phyloP scores from a whole-genome alignment of 768 basidiomycete species.

The Sarcodon sp. region DNA sequence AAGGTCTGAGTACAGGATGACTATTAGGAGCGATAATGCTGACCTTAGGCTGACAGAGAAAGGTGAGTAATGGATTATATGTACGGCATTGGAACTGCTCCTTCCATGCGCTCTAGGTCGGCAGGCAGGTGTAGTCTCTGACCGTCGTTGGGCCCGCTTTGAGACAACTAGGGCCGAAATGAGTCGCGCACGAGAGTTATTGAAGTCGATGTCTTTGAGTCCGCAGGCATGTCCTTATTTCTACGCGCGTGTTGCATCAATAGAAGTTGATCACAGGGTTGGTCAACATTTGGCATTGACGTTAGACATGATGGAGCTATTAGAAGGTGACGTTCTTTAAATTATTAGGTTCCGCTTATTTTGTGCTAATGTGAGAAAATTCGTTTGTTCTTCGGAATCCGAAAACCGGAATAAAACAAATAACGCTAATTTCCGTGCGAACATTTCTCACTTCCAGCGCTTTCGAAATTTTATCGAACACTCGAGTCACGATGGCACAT shows the following conservation, averaged over 20 bases:
- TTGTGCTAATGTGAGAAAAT: not conserved
- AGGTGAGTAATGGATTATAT: slow-evolving; percentile 25
- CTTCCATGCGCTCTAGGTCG: slow-evolving; percentile 17
- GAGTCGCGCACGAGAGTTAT: slow-evolving; percentile 17
- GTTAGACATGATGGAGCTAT: slow-evolving; percentile 28
- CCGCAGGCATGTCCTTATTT: slow-evolving; percentile 22
- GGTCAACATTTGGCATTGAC: slow-evolving; percentile 28
- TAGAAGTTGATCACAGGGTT: slow-evolving; percentile 17
- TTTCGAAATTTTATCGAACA: slow-evolving; percentile 58
- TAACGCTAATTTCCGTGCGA: not conserved
- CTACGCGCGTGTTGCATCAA: too few relatives aligned
- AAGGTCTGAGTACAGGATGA: slow-evolving; percentile 83
- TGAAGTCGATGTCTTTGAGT: slow-evolving; percentile 21
- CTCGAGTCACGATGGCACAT: slow-evolving; percentile 28
- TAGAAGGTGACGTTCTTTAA: slow-evolving; percentile 23
- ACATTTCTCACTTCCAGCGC: slow-evolving; percentile 32
- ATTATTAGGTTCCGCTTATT: not conserved
- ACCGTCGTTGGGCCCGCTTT: slow-evolving; percentile 30
- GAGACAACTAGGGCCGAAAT: slow-evolving; percentile 19
- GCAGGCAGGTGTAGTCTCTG: slow-evolving; percentile 26
- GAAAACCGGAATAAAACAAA: not conserved
- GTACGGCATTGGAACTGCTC: not conserved
- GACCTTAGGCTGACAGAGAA: slow-evolving; percentile 71
- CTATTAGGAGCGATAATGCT: slow-evolving; percentile 80
- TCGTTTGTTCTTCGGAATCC: not conserved